Evolutionary conservation across 495 filamentous ascomycete species (phyloP).

Genomic region (Margaritispora aquatica): DNA sequence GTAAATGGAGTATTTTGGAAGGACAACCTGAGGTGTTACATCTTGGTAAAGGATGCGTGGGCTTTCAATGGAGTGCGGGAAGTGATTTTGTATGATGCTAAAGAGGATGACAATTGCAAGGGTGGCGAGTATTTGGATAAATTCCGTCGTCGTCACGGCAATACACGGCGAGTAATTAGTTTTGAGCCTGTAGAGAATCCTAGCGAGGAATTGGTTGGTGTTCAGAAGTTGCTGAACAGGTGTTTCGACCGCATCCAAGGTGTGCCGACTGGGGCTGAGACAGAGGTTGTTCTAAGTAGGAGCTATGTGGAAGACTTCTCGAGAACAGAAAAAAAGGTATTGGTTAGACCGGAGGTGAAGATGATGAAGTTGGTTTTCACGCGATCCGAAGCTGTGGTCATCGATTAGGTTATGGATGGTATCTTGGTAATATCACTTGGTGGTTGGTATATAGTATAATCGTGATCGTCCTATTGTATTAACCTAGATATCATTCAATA

Average conservation of each 20-base stretch:
- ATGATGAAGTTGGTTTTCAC: constrained; percentile 1
- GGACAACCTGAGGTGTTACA: constrained; percentile 1
- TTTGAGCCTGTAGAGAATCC: background rate
- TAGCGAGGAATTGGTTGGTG: background rate
- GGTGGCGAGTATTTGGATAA: background rate
- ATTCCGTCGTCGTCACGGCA: background rate
- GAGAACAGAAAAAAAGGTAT: background rate
- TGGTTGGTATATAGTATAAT: too few relatives aligned
- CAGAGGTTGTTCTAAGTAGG: background rate
- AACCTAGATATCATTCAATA: too few relatives aligned
- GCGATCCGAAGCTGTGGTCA: background rate
- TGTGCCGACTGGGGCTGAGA: background rate
- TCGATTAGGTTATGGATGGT: too few relatives aligned
- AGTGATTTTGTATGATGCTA: constrained; percentile 4
- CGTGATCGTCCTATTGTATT: too few relatives aligned
- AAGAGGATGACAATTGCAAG: background rate
- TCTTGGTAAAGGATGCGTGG: background rate
- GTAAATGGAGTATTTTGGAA: background rate
- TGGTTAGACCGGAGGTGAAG: background rate
- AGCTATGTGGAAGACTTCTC: background rate
- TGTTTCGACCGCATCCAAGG: background rate
- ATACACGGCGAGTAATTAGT: background rate
- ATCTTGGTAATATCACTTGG: too few relatives aligned
- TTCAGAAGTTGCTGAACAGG: background rate
- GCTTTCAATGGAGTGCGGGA: constrained; percentile 1